These are phyloP conservation scores for Xerocomus spinulosus DNA, from an alignment of 768 basidiomycete species.

Conservation along the genomic window DNA sequence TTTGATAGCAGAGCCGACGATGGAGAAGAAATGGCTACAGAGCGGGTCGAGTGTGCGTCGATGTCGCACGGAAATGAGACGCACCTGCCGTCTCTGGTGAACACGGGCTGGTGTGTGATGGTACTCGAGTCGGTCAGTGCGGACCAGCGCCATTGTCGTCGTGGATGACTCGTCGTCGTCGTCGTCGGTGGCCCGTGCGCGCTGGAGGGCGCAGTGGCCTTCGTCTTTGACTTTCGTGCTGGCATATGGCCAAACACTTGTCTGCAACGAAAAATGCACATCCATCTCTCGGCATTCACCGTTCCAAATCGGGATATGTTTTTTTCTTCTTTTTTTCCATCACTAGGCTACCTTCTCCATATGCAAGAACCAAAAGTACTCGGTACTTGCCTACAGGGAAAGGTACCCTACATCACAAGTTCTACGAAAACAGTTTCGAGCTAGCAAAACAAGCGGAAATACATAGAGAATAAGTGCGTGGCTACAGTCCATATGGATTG, in stretches of 20 bases:
- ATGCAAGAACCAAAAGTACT: constrained; percentile 25
- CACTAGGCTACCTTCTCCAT: constrained; percentile 18
- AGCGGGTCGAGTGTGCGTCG: constrained; percentile 9
- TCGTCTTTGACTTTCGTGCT: constrained; percentile 49
- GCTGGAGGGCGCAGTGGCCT: constrained; percentile 24
- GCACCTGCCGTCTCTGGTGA: constrained; percentile 87
- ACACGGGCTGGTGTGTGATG: constrained; percentile 65
- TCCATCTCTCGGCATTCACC: constrained; percentile 22
- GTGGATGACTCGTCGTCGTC: background rate
- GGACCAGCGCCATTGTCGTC: constrained; percentile 52
- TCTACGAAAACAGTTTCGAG: constrained; percentile 1
- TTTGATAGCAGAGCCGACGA: constrained; percentile 76
- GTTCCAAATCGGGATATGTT: constrained; percentile 7
- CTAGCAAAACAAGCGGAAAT: constrained; percentile 9
- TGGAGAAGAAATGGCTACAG: constrained; percentile 82
- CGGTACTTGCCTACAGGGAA: constrained; percentile 28
- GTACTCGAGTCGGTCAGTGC: constrained; percentile 64
- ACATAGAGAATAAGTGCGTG: constrained; percentile 23
- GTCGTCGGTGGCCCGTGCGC: constrained; percentile 17
- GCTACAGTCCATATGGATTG: constrained; percentile 15
- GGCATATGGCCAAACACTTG: constrained; percentile 14
- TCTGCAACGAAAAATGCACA: constrained; percentile 20
- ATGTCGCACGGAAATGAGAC: constrained; percentile 16
- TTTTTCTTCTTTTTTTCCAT: background rate
- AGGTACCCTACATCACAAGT: constrained; percentile 1